These are phyloP conservation scores for Hippophae tibetana DNA, from an alignment of 306 rosid genomes.

Conservation along the genomic window DNA sequence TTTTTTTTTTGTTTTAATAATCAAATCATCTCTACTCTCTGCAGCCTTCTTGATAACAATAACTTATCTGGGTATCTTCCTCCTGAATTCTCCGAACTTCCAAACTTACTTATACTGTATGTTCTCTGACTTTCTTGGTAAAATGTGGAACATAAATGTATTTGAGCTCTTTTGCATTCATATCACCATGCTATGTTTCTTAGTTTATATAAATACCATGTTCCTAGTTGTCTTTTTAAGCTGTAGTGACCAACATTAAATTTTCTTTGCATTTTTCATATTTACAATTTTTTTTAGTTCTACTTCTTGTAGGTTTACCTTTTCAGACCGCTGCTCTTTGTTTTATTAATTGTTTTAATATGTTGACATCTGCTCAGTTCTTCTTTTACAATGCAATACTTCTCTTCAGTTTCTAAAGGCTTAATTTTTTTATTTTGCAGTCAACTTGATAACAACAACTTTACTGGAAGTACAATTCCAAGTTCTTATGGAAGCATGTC, in stretches of 20 bases:
- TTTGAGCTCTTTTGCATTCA: neutral
- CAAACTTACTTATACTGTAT: slow-evolving; percentile 43
- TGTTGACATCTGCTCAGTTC: too few species aligned
- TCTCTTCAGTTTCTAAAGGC: too few species aligned
- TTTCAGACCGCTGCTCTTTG: too few species aligned
- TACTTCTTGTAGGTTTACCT: too few species aligned
- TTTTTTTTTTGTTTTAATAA: too few species aligned
- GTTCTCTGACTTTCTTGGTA: slow-evolving; percentile 5
- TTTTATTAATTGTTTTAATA: neutral
- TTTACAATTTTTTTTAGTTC: too few species aligned
- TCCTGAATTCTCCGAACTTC: slow-evolving; percentile 36
- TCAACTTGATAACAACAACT: slow-evolving; percentile 21
- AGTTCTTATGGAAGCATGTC: slow-evolving; percentile 13
- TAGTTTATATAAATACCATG: neutral
- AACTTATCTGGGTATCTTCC: slow-evolving; percentile 84
- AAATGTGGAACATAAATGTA: too few species aligned
- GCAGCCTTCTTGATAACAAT: slow-evolving; percentile 96
- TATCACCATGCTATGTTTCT: neutral
- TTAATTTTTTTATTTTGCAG: slow-evolving; percentile 3
- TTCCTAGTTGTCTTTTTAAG: too few species aligned
- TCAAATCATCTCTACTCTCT: slow-evolving; percentile 6
- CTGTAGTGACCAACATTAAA: too few species aligned
- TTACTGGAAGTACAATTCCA: slow-evolving; percentile 10
- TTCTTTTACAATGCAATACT: too few species aligned
- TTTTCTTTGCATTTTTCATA: too few species aligned